Conservation (phyloP, 2,329 filamentous ascomycete species). For the Juglanconis oblonga region DNA sequence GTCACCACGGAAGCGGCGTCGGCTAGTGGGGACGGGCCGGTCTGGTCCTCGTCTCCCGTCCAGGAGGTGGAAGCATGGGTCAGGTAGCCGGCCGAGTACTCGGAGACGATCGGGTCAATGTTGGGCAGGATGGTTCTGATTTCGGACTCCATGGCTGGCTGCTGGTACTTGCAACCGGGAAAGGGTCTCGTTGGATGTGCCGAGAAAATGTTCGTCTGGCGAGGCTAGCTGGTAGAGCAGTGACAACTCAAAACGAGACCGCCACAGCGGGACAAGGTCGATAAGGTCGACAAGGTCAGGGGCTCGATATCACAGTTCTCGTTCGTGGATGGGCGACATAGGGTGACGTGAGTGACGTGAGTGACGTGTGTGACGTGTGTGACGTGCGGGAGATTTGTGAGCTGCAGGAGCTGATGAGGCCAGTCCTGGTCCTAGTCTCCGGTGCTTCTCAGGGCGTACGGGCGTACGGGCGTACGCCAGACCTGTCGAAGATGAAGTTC, state of each 20-base stretch:
- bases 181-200: not conserved
- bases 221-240: not conserved
- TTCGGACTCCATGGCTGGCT: slow-evolving; percentile 72
- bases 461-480: no score
- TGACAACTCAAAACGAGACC: slow-evolving; percentile 2
- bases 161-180: not conserved
- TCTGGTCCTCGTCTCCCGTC: slow-evolving; percentile 64
- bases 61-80: slow-evolving; percentile 87
- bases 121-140: slow-evolving; percentile 80
- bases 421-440: not conserved
- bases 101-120: slow-evolving; percentile 83
- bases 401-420: slow-evolving; percentile 6
- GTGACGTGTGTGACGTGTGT: not conserved
- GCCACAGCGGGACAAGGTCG: not conserved
- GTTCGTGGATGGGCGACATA: not conserved
- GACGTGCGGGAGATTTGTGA: not conserved
- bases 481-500: no score
- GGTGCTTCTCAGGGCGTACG: not conserved
- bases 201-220: not conserved
- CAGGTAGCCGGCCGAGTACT: slow-evolving; percentile 92
- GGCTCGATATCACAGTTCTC: not conserved
- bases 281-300: not conserved
- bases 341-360: not conserved
- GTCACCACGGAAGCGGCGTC: slow-evolving; percentile 83
- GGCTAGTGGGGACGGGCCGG: slow-evolving; percentile 70